Conservation (phyloP, 129 eudicot genomes). For the Sambucus nigra region DNA sequence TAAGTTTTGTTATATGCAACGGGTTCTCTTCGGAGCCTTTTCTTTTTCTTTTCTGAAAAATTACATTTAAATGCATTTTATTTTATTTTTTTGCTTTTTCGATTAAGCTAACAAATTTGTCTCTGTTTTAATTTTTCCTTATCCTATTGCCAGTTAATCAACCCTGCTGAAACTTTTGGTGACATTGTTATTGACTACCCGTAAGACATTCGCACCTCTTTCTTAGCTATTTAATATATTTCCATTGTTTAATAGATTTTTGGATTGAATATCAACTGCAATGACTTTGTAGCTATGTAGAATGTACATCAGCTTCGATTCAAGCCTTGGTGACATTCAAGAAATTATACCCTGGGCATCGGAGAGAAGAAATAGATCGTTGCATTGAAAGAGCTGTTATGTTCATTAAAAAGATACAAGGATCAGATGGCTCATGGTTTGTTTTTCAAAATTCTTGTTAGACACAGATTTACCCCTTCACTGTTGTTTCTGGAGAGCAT, state of each 20-base stretch:
- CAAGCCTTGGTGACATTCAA: conserved; percentile 71
- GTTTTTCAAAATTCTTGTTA: conserved; percentile 19
- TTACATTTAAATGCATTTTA: too few relatives aligned
- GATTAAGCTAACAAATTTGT: not conserved
- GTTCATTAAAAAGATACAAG: conserved; percentile 65
- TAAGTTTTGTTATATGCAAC: too few relatives aligned
- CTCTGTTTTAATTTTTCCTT: not conserved
- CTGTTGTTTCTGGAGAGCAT: not conserved
- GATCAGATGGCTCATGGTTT: conserved; percentile 86
- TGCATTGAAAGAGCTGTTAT: conserved; percentile 52
- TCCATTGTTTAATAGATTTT: not conserved
- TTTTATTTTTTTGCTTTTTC: not conserved
- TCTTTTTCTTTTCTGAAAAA: too few relatives aligned
- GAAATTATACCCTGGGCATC: conserved; percentile 66
- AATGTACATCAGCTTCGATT: conserved; percentile 92
- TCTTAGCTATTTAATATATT: conserved; percentile 1
- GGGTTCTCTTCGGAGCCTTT: too few relatives aligned
- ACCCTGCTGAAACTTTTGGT: conserved; percentile 98
- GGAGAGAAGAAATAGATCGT: conserved; percentile 55
- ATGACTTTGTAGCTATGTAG: conserved; percentile 52
- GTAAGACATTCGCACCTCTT: conserved; percentile 45
- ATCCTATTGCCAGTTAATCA: conserved; percentile 46
- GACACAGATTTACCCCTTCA: conserved; percentile 1
- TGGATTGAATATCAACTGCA: conserved; percentile 7
- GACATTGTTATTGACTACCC: conserved; percentile 94